Evolutionary conservation across 208 protist genomes (phyloP).

Genomic region (Zelonia costaricensis): DNA sequence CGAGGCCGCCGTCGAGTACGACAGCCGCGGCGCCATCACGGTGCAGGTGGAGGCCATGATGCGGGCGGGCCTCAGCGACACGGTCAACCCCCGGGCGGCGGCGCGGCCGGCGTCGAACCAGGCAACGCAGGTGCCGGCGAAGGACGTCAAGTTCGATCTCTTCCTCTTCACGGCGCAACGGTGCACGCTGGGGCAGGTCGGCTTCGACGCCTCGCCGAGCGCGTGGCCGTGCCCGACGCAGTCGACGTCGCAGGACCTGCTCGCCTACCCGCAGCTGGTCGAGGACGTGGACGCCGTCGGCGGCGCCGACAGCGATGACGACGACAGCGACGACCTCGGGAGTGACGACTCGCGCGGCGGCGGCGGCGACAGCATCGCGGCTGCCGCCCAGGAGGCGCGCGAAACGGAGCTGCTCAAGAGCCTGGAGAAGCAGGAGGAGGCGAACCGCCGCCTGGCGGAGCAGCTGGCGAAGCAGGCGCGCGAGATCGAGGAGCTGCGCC

Average conservation of each 20-base stretch:
- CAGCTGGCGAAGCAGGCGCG: conserved; percentile 51
- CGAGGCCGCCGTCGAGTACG: conserved; percentile 77
- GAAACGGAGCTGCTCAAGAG: conserved; percentile 50
- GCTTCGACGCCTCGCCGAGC: conserved; percentile 74
- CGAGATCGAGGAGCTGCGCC: conserved; percentile 46
- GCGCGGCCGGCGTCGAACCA: neutral
- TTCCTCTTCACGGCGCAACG: conserved; percentile 78
- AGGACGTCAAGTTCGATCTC: conserved; percentile 70
- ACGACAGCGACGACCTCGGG: conserved; percentile 34
- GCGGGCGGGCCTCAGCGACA: conserved; percentile 32
- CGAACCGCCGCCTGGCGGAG: conserved; percentile 50
- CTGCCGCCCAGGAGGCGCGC: conserved; percentile 25
- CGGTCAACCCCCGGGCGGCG: neutral
- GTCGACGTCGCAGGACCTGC: conserved; percentile 59
- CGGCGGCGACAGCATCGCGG: conserved; percentile 27
- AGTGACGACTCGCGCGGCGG: conserved; percentile 30
- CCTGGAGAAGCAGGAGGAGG: conserved; percentile 52
- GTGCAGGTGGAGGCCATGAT: conserved; percentile 83
- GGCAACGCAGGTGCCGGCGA: conserved; percentile 52
- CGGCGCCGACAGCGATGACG: conserved; percentile 43
- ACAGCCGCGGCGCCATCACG: conserved; percentile 45
- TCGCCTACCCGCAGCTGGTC: conserved; percentile 60
- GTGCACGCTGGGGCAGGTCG: conserved; percentile 62
- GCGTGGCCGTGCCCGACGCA: conserved; percentile 67
- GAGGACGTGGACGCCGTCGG: conserved; percentile 51